Conservation (phyloP, 208 protist species). For the Phytomonas francai region DNA sequence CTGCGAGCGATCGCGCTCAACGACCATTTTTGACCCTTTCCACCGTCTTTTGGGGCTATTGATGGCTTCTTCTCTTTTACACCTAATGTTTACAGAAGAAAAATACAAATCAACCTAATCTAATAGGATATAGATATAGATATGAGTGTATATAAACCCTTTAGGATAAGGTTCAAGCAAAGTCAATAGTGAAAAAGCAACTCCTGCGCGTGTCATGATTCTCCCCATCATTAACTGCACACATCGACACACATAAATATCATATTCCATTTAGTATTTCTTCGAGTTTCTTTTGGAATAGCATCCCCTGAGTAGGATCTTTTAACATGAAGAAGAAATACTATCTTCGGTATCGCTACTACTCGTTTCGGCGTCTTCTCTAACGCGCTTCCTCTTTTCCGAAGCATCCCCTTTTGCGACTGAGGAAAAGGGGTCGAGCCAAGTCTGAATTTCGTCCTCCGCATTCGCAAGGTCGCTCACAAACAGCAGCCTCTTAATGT, state of each 20-base stretch:
- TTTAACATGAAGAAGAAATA: not conserved
- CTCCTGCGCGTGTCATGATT: not conserved
- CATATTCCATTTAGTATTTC: not conserved
- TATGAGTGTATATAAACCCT: no score
- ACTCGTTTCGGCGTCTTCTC: not conserved
- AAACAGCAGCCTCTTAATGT: conserved; percentile 15
- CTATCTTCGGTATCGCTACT: not conserved
- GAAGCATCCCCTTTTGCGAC: not conserved
- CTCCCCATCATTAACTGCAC: no score
- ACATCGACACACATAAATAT: no score
- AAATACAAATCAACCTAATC: not conserved
- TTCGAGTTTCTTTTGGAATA: not conserved
- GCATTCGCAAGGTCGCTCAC: conserved; percentile 7
- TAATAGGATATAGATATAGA: not conserved
- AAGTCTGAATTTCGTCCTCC: conserved; percentile 21
- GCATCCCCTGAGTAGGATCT: not conserved
- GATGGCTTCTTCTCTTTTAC: not conserved
- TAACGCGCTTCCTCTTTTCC: not conserved
- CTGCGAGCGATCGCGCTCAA: conserved; percentile 32
- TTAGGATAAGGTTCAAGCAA: not conserved
- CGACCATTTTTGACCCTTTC: conserved; percentile 16
- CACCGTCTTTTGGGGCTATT: not conserved
- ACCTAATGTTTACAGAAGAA: not conserved
- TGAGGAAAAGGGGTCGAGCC: conserved; percentile 21
- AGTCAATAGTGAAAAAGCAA: not conserved